Evolutionary conservation across 345 rosid genomes (phyloP).

Genomic region (Citrus mangshanensis): DNA sequence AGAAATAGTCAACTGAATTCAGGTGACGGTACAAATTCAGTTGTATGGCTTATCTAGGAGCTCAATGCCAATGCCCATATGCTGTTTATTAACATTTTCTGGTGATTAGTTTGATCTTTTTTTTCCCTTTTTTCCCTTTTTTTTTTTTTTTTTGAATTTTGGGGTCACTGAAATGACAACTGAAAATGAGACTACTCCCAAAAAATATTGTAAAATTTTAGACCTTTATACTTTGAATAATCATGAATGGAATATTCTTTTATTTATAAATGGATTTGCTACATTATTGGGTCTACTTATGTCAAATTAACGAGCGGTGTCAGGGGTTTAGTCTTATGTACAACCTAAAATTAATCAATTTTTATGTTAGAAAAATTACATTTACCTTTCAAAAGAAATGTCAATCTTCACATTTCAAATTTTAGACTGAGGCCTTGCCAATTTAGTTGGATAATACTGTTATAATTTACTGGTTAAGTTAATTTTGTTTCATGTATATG

Average conservation of each 20-base stretch:
- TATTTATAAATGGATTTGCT: constrained; percentile 9
- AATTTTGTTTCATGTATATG: too few relatives aligned
- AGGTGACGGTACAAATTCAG: not conserved
- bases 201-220: constrained; percentile 2
- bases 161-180: not conserved
- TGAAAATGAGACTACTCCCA: not conserved
- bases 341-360: too few relatives aligned
- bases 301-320: too few relatives aligned
- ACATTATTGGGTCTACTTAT: too few relatives aligned
- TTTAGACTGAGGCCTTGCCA: too few relatives aligned
- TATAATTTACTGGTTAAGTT: too few relatives aligned
- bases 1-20: constrained; percentile 4
- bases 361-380: too few relatives aligned
- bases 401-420: too few relatives aligned
- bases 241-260: constrained; percentile 28
- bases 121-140: too few relatives aligned
- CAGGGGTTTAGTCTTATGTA: too few relatives aligned
- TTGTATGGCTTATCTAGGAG: constrained; percentile 3
- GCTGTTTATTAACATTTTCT: not conserved
- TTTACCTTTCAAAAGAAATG: too few relatives aligned
- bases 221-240: constrained; percentile 1
- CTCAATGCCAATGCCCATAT: constrained; percentile 1
- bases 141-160: not conserved
- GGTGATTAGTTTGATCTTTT: not conserved
- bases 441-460: too few relatives aligned